These are phyloP conservation scores for Saccharum officinarum DNA, from an alignment of 176 grass and related monocot genomes.

Conservation along the genomic window DNA sequence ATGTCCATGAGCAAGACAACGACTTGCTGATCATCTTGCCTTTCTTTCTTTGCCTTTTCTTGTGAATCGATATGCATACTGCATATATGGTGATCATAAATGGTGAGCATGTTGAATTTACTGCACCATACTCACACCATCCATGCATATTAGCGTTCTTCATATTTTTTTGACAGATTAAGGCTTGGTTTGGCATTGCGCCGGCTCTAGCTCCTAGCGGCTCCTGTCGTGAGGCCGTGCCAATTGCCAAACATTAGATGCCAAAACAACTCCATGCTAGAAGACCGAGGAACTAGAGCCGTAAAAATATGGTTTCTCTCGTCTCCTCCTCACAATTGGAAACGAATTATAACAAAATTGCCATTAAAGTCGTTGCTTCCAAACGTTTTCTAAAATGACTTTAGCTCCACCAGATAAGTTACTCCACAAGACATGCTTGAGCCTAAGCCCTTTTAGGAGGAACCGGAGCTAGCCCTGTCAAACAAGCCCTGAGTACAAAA, in stretches of 20 bases:
- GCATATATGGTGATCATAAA: not conserved
- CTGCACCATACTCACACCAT: not conserved
- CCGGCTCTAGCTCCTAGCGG: not conserved
- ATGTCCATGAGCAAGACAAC: constrained; percentile 12
- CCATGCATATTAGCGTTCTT: not conserved
- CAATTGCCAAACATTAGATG: not conserved
- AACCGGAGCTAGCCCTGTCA: too few species aligned
- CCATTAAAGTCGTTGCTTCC: not conserved
- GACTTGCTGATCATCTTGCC: constrained; percentile 2
- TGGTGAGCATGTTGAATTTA: not conserved
- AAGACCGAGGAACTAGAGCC: too few species aligned
- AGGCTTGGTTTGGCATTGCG: not conserved
- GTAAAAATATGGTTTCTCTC: not conserved
- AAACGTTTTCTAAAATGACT: too few species aligned
- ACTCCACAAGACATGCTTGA: too few species aligned
- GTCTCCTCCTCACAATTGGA: not conserved
- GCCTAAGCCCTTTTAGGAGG: too few species aligned
- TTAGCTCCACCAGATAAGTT: too few species aligned
- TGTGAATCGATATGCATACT: too few species aligned
- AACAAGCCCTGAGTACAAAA: too few species aligned
- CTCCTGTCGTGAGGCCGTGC: not conserved
- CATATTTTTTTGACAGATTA: not conserved
- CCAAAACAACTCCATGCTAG: too few species aligned
- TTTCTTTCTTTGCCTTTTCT: not conserved
- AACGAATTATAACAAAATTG: not conserved